Evolutionary conservation across 306 rosid genomes (phyloP).

Genomic region (Fragaria nilgerrensis): DNA sequence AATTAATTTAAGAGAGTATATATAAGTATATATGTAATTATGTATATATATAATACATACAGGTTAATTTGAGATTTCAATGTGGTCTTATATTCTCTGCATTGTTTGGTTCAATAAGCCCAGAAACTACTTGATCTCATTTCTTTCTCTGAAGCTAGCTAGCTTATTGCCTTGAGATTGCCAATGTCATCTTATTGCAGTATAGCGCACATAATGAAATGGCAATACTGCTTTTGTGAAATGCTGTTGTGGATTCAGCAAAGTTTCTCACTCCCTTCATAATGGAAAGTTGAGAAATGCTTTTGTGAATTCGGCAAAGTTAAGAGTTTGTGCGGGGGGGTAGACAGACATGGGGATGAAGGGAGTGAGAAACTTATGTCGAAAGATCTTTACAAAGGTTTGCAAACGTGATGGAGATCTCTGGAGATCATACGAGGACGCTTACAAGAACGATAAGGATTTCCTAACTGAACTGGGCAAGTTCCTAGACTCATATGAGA

Average conservation of each 20-base stretch:
- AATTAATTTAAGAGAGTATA: too few relatives aligned
- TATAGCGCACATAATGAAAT: background rate
- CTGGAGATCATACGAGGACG: background rate
- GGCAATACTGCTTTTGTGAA: too few relatives aligned
- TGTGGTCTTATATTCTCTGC: background rate
- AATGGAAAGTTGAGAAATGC: background rate
- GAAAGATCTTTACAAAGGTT: background rate
- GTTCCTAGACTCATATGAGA: background rate
- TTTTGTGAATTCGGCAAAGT: background rate
- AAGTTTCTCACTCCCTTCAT: too few relatives aligned
- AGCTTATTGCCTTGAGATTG: background rate
- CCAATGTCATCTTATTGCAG: background rate
- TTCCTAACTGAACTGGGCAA: background rate
- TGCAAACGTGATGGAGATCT: background rate
- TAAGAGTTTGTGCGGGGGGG: background rate
- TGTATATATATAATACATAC: too few relatives aligned
- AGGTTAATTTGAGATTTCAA: too few relatives aligned
- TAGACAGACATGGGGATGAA: background rate
- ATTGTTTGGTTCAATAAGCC: background rate
- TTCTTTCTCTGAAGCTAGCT: too few relatives aligned
- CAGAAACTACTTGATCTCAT: background rate
- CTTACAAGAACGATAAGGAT: background rate
- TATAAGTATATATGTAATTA: too few relatives aligned
- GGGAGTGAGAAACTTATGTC: background rate
- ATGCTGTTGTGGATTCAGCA: too few relatives aligned